Conservation (phyloP, 352 stramenopile genomes). For the Phytophthora vignae region DNA sequence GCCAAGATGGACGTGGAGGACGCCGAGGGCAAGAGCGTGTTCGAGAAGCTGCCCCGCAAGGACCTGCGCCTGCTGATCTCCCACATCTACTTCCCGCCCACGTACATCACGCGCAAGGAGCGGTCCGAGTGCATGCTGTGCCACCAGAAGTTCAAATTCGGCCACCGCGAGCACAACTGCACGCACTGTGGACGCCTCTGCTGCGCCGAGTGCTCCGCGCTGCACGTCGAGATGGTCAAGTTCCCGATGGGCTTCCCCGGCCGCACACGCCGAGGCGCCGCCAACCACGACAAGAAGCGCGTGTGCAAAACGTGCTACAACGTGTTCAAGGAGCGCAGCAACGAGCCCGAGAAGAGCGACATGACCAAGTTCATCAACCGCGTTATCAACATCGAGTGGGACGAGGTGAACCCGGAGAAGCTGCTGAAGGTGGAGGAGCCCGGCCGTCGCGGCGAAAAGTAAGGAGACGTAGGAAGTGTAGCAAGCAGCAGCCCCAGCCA, state of each 20-base stretch:
- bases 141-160: conserved; percentile 89
- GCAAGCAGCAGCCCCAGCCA: conserved; percentile 10
- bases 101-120: conserved; percentile 89
- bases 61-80: conserved; percentile 75
- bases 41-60: conserved; percentile 84
- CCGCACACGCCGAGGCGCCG: conserved; percentile 71
- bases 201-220: conserved; percentile 72
- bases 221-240: conserved; percentile 79
- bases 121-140: conserved; percentile 86
- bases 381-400: conserved; percentile 89
- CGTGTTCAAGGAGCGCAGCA: conserved; percentile 85
- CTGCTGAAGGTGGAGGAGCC: conserved; percentile 52
- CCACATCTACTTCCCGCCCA: conserved; percentile 90
- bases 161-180: conserved; percentile 88
- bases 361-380: conserved; percentile 78
- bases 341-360: conserved; percentile 66
- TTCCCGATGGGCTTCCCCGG: conserved; percentile 89
- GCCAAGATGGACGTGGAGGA: conserved; percentile 91
- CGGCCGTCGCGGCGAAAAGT: conserved; percentile 72
- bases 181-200: conserved; percentile 84
- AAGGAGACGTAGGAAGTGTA: conserved; percentile 29
- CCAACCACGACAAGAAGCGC: conserved; percentile 69
- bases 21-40: conserved; percentile 83
- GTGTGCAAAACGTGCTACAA: conserved; percentile 91
- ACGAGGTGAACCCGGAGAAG: conserved; percentile 92